These are phyloP conservation scores for Daldinia caldariorum DNA, from an alignment of 495 filamentous ascomycete genomes.

Conservation along the genomic window DNA sequence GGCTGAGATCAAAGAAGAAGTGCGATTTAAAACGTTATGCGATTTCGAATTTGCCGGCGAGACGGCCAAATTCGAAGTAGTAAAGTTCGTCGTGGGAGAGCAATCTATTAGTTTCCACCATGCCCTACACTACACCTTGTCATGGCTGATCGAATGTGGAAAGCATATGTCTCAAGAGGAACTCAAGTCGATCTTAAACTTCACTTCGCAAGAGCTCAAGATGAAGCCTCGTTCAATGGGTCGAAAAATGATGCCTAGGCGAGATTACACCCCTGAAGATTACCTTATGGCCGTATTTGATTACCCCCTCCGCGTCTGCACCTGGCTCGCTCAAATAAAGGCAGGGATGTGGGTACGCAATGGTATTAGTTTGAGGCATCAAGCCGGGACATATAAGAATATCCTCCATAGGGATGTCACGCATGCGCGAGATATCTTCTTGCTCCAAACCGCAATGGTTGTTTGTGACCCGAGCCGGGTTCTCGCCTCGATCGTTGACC, in stretches of 20 bases:
- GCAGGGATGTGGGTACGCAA: slow-evolving; percentile 99
- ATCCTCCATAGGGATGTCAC: slow-evolving; percentile 88
- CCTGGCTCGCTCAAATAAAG: slow-evolving; percentile 98
- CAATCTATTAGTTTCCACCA: slow-evolving; percentile 98
- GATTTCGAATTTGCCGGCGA: slow-evolving; percentile 82
- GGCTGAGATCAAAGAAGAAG: slow-evolving; percentile 86
- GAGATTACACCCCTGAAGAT: slow-evolving; percentile 71
- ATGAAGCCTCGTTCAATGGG: slow-evolving; percentile 66
- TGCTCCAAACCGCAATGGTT: slow-evolving; percentile 90
- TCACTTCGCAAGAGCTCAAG: slow-evolving; percentile 67
- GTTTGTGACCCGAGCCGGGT: slow-evolving; percentile 85
- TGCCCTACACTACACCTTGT: slow-evolving; percentile 94
- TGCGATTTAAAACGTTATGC: slow-evolving; percentile 77
- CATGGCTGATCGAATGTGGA: slow-evolving; percentile 93
- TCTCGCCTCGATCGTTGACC: slow-evolving; percentile 88
- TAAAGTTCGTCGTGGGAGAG: slow-evolving; percentile 86
- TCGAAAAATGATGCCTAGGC: slow-evolving; percentile 60
- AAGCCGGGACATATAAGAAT: slow-evolving; percentile 90
- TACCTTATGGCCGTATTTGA: slow-evolving; percentile 90
- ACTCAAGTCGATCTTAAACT: slow-evolving; percentile 71
- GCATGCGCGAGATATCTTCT: slow-evolving; percentile 93
- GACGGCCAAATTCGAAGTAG: slow-evolving; percentile 69
- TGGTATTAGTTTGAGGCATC: slow-evolving; percentile 92
- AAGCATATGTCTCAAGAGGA: slow-evolving; percentile 75
- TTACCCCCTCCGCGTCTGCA: slow-evolving; percentile 90